Base-by-base conservation (phyloP, 2,329 filamentous ascomycete genomes). In the Fusarium transvaalense region DNA sequence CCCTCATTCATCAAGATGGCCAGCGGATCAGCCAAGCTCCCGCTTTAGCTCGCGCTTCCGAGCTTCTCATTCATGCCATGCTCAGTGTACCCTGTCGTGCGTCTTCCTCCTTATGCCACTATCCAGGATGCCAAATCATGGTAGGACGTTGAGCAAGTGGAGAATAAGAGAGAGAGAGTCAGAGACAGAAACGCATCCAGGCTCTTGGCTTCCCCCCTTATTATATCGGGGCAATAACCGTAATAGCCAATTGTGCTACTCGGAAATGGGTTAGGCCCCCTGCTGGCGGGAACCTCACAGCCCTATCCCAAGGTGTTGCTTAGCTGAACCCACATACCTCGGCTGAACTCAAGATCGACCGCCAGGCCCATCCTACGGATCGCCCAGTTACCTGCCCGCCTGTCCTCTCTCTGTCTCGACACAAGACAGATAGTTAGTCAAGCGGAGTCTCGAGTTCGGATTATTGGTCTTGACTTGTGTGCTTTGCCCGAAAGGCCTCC, bases 281-380 rank as follows among this genome's bases (percentile, higher is more conserved):
- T 48, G 31, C 31, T 48, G 12, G 34, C 42, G 39, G 45, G 21
- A 29, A 23, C 15, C 35, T n/a, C 39, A 54, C 61, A 68, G 66
- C 66, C 66, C 56, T 69, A 69, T 55, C 35, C 61, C 66, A 54
- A 56, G 39, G 17, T 31, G 25, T 25, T 42, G 15, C 39, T 42
- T 21, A 42, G 27, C 42, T 45, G 42, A 45, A 35, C 62, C 65
- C 66, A 66, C 65, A 69, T 37, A 10, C 47, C 47, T 69, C 66
- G 66, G 65, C 46, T 62, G 66, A 14, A 45, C 38, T 56, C 27
- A 41, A 32, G 52, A 64, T 64, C 52, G 45, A 45, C 59, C 59
- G 47, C 38, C 23, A 12, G 29, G 29, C 29, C 29, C 29, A 9
- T 25, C 23, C 5, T 29, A 58, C 46, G 51, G 50, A 45, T 56